Evolutionary conservation across 345 rosid species (phyloP).

Genomic region (Ailanthus altissimus): DNA sequence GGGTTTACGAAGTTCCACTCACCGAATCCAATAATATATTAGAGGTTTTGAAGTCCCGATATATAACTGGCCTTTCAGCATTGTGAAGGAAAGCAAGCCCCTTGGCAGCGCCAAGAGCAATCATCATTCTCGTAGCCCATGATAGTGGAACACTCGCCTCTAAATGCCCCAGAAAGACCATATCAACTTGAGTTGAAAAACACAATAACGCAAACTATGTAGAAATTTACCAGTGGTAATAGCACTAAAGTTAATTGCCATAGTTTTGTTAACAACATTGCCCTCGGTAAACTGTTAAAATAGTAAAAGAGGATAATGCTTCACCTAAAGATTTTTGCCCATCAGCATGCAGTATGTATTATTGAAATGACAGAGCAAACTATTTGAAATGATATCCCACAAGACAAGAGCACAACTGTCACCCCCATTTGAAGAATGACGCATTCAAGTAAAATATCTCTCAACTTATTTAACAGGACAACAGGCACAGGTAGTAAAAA

Average conservation of each 20-base stretch:
- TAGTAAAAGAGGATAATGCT: neutral
- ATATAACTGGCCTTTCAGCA: constrained; percentile 93
- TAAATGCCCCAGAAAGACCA: constrained; percentile 41
- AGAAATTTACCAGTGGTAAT: neutral
- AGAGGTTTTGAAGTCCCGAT: constrained; percentile 95
- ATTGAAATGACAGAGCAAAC: neutral
- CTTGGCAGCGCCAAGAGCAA: constrained; percentile 98
- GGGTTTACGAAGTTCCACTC: constrained; percentile 27
- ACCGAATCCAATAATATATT: constrained; percentile 94
- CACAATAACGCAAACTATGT: constrained; percentile 2
- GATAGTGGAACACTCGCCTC: constrained; percentile 77
- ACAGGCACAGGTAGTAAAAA: neutral
- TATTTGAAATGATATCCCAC: neutral
- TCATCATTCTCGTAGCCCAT: constrained; percentile 95
- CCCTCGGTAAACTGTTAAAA: no score
- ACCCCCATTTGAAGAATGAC: neutral
- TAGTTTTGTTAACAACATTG: neutral
- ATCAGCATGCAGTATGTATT: neutral
- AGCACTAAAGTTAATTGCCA: neutral
- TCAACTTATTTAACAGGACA: neutral
- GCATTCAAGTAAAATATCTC: neutral
- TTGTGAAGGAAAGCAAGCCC: constrained; percentile 97
- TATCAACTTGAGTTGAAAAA: constrained; percentile 29
- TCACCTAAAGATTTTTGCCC: neutral
- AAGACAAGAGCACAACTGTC: neutral